phyloP scores from a whole-genome alignment of 176 grass and related monocot genomes.

The Triticum dicoccoides region DNA sequence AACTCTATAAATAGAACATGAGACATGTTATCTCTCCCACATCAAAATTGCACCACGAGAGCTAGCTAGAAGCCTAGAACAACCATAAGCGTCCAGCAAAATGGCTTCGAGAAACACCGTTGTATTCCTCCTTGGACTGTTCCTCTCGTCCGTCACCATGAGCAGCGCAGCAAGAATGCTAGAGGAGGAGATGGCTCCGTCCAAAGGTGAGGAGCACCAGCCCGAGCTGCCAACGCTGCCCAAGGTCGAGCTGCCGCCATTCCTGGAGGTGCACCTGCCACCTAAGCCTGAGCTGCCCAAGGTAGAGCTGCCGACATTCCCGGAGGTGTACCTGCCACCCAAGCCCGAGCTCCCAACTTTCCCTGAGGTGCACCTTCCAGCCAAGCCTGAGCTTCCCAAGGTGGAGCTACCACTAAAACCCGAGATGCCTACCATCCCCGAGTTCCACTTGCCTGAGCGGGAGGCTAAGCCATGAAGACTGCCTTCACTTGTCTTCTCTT shows the following conservation, averaged over 20 bases:
- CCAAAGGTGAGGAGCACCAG: background rate
- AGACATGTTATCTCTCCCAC: background rate
- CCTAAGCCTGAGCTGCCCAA: background rate
- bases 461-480: background rate
- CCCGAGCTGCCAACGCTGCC: conserved; percentile 26
- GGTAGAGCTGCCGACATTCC: background rate
- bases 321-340: background rate
- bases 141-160: background rate
- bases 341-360: background rate
- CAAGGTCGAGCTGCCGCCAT: background rate
- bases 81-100: background rate
- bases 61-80: background rate
- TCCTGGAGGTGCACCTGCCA: background rate
- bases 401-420: background rate
- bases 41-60: background rate
- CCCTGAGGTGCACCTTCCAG: background rate
- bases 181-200: background rate
- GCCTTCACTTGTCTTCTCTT: background rate
- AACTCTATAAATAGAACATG: background rate
- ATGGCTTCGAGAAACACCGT: background rate
- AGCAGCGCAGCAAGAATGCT: conserved; percentile 18
- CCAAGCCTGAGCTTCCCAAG: too few species aligned
- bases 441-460: background rate
- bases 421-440: background rate
- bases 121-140: background rate